Base-by-base conservation (phyloP, 495 filamentous ascomycete genomes). In the Annulohypoxylon nitens region DNA sequence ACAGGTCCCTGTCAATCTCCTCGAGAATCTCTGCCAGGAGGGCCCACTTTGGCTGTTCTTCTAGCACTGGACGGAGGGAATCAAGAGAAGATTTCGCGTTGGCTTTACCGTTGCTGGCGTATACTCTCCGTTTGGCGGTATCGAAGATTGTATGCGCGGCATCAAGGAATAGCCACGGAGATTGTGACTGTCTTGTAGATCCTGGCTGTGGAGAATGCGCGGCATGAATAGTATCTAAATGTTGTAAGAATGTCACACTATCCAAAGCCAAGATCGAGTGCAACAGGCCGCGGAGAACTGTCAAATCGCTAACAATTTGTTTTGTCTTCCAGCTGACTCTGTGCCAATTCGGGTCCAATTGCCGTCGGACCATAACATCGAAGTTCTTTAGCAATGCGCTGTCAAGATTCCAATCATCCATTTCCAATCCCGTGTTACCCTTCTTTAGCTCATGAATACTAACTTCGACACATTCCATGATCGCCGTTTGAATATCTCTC, bases 391-490 rank as follows among this genome's bases (percentile, higher is more conserved):
- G 93, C 63, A 99, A 82, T 23, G 96, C 97, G 78, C 93, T 97
- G 78, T 99, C 97, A 18, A 97, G 83, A 63, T 93, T 98, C 96
- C 96, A 99, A 71, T 98, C 94, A 67, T 95, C 95, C 92, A 98
- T 93, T 70, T 99, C 97, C 5, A 99, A 82, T 0, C 94, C 94
- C 0, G 90, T 86, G 76, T 97, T 98, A 8, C 89, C 85, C 78
- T 97, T 98, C 78, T 93, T 95, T 14, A 99, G 84, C 77, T 99
- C 97, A 30, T 90, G 87, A 71, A 99, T 95, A 70, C 93, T 97
- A 54, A 94, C 90, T 78, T 98, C 96, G 12, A 99, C 95, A 79
- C 97, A 98, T 78, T 98, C 96, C 78, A 99, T 89, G 53, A 98
- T 91, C 3, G 96, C 94, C 70, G 92, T 94, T 72, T 99, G 96